Evolutionary conservation across 2,329 filamentous ascomycete species (phyloP).

Genomic region (Fusarium palustre): DNA sequence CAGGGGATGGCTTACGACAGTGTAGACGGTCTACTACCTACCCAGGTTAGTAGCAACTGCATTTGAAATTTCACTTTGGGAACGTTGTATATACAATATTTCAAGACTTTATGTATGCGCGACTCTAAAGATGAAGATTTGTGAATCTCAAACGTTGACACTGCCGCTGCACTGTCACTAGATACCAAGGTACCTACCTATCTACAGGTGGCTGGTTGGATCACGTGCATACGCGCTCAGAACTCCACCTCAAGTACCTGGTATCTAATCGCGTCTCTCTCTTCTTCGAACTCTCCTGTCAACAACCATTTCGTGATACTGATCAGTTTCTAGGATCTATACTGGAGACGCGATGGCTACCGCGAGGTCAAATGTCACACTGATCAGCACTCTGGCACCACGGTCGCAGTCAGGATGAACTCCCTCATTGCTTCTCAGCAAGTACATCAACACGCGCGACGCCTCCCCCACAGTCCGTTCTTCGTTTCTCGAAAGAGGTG

Average conservation of each 20-base stretch:
- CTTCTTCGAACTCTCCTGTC: slow-evolving; percentile 17
- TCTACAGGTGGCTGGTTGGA: neutral
- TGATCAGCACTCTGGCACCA: slow-evolving; percentile 29
- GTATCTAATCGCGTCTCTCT: slow-evolving; percentile 24
- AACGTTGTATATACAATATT: neutral
- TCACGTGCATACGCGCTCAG: slow-evolving; percentile 48
- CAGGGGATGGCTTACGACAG: neutral
- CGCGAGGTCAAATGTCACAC: slow-evolving; percentile 21
- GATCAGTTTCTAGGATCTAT: slow-evolving; percentile 28
- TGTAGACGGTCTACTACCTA: neutral
- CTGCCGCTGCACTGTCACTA: neutral
- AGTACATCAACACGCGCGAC: slow-evolving; percentile 65
- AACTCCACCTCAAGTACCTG: neutral
- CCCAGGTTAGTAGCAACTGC: too few relatives aligned
- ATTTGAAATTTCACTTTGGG: neutral
- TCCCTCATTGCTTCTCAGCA: slow-evolving; percentile 58
- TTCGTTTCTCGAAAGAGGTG: slow-evolving; percentile 77
- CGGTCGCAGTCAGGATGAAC: slow-evolving; percentile 48
- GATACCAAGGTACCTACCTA: too few relatives aligned
- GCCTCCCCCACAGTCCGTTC: slow-evolving; percentile 84
- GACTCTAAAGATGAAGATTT: neutral
- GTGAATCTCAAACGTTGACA: neutral
- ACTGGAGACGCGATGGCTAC: slow-evolving; percentile 34
- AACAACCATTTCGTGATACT: slow-evolving; percentile 36
- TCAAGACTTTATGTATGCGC: neutral